Conservation (phyloP, 768 basidiomycete genomes). For the Rhodotorula paludigena region DNA sequence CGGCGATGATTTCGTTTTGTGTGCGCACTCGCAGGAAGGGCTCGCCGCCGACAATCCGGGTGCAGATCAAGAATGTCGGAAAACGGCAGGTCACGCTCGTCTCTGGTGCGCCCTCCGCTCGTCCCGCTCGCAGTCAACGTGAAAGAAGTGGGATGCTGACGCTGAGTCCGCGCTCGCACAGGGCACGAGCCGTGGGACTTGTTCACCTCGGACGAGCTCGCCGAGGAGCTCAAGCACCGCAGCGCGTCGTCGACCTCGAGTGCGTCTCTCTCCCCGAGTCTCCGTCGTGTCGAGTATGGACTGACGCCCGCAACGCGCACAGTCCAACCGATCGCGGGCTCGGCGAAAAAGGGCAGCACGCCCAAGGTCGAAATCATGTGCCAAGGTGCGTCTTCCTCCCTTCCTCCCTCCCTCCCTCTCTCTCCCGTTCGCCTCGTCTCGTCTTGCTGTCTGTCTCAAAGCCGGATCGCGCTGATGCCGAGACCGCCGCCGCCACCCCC, state of each 20-base stretch:
- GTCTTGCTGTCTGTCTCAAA: no score
- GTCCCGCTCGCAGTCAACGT: not conserved
- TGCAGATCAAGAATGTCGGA: conserved; percentile 36
- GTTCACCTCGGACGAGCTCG: conserved; percentile 16
- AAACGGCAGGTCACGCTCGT: conserved; percentile 37
- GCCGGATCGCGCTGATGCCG: no score
- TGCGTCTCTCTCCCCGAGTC: not conserved
- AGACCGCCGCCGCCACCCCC: not conserved
- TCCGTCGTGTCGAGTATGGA: no score
- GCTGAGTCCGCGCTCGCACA: not conserved
- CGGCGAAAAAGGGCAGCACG: conserved; percentile 7
- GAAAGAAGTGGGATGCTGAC: no score
- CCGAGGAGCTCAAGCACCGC: conserved; percentile 30
- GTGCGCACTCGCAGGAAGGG: conserved; percentile 16
- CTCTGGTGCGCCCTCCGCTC: not conserved
- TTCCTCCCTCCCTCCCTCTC: not conserved
- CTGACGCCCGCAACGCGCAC: not conserved
- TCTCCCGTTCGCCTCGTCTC: no score
- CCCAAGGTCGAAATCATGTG: conserved; percentile 31
- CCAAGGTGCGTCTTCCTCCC: conserved; percentile 9
- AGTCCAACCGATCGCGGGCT: conserved; percentile 19
- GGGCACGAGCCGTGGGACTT: conserved; percentile 29
- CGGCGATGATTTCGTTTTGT: no score
- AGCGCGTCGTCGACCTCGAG: conserved; percentile 23
- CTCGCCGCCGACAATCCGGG: conserved; percentile 19